These are phyloP conservation scores for Trichocladium uniseriatum DNA, from an alignment of 495 filamentous ascomycete genomes.

Conservation along the genomic window DNA sequence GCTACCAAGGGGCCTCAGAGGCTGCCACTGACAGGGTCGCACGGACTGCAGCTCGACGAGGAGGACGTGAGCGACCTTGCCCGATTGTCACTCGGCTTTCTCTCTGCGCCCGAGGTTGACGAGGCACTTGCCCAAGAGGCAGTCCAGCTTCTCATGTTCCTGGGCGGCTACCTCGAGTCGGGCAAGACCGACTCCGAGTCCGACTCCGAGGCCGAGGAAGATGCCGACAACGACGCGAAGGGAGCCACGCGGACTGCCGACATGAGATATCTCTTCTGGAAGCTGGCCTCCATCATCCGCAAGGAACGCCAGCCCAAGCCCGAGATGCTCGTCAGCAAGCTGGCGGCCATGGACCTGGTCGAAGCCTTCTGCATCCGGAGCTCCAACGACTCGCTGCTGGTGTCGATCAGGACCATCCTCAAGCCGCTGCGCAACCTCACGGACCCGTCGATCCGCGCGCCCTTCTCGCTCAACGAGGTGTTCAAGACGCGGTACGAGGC, in stretches of 20 bases:
- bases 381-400: conserved; percentile 45
- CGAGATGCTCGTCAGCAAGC: conserved; percentile 57
- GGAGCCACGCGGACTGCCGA: conserved; percentile 31
- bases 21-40: conserved; percentile 58
- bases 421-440: conserved; percentile 76
- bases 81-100: conserved; percentile 51
- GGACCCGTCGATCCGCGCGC: conserved; percentile 61
- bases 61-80: conserved; percentile 59
- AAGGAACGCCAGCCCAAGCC: conserved; percentile 61
- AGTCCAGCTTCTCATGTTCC: conserved; percentile 68
- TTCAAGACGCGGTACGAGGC: conserved; percentile 60
- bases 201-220: conserved; percentile 30
- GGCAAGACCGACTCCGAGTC: conserved; percentile 20
- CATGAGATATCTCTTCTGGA: conserved; percentile 64
- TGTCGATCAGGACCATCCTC: conserved; percentile 57
- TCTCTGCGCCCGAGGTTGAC: conserved; percentile 53
- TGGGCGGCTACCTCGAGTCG: conserved; percentile 34
- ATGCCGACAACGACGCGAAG: conserved; percentile 37
- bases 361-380: conserved; percentile 50
- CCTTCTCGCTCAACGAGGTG: conserved; percentile 52
- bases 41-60: conserved; percentile 57
- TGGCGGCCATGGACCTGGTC: conserved; percentile 64
- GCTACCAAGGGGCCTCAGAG: conserved; percentile 37
- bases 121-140: conserved; percentile 62
- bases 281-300: conserved; percentile 67